Percentiles rank a stretch among this genome's conserved stretches.
These are phyloP conservation scores for Psophocarpus tetragonolobus DNA, from an alignment of 306 rosid genomes.

Conservation along the genomic window DNA sequence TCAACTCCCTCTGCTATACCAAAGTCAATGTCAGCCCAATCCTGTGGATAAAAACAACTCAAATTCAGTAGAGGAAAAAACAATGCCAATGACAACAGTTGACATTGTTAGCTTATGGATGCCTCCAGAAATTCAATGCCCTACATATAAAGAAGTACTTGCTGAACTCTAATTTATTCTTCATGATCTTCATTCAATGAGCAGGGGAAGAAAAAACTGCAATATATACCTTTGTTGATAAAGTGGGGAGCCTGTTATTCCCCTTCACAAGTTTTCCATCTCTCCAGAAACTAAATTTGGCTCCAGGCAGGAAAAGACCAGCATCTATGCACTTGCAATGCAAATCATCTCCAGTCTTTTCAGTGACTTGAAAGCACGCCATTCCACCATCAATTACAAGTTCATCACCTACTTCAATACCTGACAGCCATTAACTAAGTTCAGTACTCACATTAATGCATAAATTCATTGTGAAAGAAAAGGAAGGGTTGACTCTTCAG, in stretches of 20 bases:
- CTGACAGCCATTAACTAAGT: conserved; percentile 41
- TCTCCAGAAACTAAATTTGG: conserved; percentile 89
- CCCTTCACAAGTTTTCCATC: conserved; percentile 79
- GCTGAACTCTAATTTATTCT: neutral
- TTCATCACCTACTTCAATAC: conserved; percentile 74
- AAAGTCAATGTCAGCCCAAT: conserved; percentile 80
- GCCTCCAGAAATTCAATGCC: neutral
- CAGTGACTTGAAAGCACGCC: conserved; percentile 76
- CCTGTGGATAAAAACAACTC: conserved; percentile 49
- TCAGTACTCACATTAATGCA: conserved; percentile 22
- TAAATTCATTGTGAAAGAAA: neutral
- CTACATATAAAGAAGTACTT: neutral
- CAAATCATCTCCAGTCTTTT: conserved; percentile 67
- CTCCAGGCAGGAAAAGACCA: conserved; percentile 81
- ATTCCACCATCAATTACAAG: conserved; percentile 90
- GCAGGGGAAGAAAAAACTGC: neutral
- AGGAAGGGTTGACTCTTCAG: neutral
- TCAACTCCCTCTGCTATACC: conserved; percentile 78
- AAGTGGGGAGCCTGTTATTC: conserved; percentile 63
- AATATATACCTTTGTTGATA: conserved; percentile 66
- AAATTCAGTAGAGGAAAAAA: neutral
- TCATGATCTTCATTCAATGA: neutral
- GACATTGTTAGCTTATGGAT: neutral
- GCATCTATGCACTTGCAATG: conserved; percentile 78
- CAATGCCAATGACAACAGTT: conserved; percentile 4